Evolutionary conservation across 148 eudicot genomes (phyloP), one percentile per base, ranked within the genome.

Genomic region (Vaccinium darrowii): DNA sequence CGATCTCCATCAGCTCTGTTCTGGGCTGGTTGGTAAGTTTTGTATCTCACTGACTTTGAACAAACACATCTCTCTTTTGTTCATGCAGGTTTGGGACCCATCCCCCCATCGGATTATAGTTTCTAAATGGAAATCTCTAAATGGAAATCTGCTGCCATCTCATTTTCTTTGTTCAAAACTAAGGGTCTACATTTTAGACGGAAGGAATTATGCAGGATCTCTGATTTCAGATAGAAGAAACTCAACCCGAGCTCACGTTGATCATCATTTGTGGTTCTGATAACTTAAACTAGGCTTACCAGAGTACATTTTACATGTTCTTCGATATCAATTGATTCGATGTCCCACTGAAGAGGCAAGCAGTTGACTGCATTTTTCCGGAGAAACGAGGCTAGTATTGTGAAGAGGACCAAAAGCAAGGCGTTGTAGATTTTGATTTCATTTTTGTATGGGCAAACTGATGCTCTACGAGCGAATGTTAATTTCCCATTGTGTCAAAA

Each of bases 61-160:
- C 14, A 30, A 12, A 53, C n/a, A 33, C 39, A 23, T 19, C 21
- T 65, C 16, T 81, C 9, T 75, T 30, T 30, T 57, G 49, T 76
- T 84, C 49, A 51, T 25, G 54, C 87, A 89, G 91, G 91, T 49
- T 53, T 83, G 15, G 90, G 91, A 60, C 91, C 90, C 15, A 52
- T 88, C 67, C 71, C 71, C 71, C 71, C 71, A n/a, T 65, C 33
- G 84, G 79, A n/a, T 62, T 81, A 30, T 81, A 85, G 71, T 62
- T n/a, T 83, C 50, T 60, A 10, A 72, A 21, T 74, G 81, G 76
- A 39, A 18, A 33, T 25, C 27, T 79, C 50, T 50, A 10, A 72
- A 21, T 80, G 81, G 76, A 39, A 18, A 33, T 25, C 39, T 30
- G 27, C 49, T 21, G 49, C 57, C 13, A 8, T 75, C 25, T 27